phyloP scores from a whole-genome alignment of 306 rosid species.

The Corylus avellana region DNA sequence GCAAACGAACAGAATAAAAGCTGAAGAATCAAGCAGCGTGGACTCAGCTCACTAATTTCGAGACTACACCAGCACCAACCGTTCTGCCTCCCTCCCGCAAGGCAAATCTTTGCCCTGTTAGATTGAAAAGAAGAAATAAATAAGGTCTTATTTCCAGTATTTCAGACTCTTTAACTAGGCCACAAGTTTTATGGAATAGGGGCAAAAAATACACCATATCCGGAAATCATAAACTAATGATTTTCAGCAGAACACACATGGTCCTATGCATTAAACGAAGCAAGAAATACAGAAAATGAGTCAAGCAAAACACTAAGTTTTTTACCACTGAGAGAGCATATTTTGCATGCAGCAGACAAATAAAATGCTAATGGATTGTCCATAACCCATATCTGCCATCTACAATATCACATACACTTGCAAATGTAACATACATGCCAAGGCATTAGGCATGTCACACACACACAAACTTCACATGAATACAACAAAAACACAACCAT shows the following conservation, averaged over 20 bases:
- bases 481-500: not conserved
- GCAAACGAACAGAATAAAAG: slow-evolving; percentile 30
- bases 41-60: slow-evolving; percentile 71
- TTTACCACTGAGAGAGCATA: not conserved
- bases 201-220: not conserved
- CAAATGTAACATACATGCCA: not conserved
- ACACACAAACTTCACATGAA: not conserved
- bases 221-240: not conserved
- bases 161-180: not conserved
- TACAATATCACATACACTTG: not conserved
- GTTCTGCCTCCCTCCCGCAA: slow-evolving; percentile 99
- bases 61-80: slow-evolving; percentile 98
- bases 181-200: not conserved
- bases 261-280: not conserved
- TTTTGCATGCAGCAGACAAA: not conserved
- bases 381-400: not conserved
- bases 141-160: not conserved
- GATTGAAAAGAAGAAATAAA: slow-evolving; percentile 19
- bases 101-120: slow-evolving; percentile 97
- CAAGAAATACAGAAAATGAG: not conserved
- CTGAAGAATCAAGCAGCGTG: slow-evolving; percentile 22
- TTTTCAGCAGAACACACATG: not conserved
- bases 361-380: not conserved
- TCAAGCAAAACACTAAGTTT: not conserved
- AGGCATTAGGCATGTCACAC: not conserved